Percentiles rank a stretch among this genome's conserved stretches.
Evolutionary conservation across 2,329 filamentous ascomycete genomes (phyloP).

Genomic region (Ceratocystis diversiconidia): DNA sequence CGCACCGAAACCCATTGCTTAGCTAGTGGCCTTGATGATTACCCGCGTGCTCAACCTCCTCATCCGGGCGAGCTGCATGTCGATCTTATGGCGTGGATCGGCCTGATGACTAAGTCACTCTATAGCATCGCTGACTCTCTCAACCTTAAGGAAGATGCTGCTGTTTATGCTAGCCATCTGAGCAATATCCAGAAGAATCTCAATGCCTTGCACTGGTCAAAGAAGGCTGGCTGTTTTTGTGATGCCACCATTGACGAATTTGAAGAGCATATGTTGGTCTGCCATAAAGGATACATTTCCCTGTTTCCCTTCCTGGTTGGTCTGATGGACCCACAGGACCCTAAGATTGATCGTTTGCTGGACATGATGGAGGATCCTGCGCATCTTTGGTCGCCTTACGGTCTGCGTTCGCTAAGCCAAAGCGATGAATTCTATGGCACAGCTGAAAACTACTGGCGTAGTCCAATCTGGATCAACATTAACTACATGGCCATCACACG

Average conservation of each 20-base stretch:
- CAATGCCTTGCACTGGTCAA: slow-evolving; percentile 85
- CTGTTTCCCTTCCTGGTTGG: slow-evolving; percentile 86
- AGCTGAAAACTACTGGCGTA: slow-evolving; percentile 92
- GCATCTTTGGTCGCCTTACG: slow-evolving; percentile 78
- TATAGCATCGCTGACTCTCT: slow-evolving; percentile 63
- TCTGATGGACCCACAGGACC: slow-evolving; percentile 57
- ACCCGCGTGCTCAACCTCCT: slow-evolving; percentile 82
- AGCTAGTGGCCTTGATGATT: slow-evolving; percentile 90
- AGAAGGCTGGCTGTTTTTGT: slow-evolving; percentile 69
- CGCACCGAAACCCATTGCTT: slow-evolving; percentile 75
- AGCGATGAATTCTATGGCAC: slow-evolving; percentile 73
- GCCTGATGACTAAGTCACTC: slow-evolving; percentile 85
- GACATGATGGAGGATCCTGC: slow-evolving; percentile 67
- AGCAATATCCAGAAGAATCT: slow-evolving; percentile 73
- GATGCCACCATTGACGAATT: slow-evolving; percentile 92
- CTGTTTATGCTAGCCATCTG: slow-evolving; percentile 56
- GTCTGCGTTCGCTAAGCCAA: slow-evolving; percentile 80
- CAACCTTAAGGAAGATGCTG: slow-evolving; percentile 60
- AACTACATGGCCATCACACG: slow-evolving; percentile 58
- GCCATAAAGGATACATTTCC: slow-evolving; percentile 92
- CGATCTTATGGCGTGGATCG: slow-evolving; percentile 91
- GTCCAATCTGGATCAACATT: slow-evolving; percentile 89
- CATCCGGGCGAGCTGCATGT: slow-evolving; percentile 92
- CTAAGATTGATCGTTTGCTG: slow-evolving; percentile 58
- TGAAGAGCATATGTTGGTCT: slow-evolving; percentile 78